Conservation (phyloP, 805 yeast genomes). For the Wickerhamiella sorbophila region DNA sequence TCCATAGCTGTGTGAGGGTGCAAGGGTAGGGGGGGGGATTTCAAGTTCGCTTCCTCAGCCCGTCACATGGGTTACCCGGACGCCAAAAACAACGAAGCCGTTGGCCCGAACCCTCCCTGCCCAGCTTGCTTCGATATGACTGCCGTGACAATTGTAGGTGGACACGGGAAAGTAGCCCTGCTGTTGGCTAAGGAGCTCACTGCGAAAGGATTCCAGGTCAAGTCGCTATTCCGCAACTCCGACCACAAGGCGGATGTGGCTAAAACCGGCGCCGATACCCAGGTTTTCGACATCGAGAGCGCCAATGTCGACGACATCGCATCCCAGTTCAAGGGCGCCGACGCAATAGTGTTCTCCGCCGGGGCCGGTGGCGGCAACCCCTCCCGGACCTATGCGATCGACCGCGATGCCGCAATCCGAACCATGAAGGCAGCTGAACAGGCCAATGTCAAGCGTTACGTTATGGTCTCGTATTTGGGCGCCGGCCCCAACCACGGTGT, state of each 20-base stretch:
- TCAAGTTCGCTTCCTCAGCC: too few species aligned
- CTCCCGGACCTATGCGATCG: slow-evolving; percentile 36
- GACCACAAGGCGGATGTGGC: slow-evolving; percentile 33
- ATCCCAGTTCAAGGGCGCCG: slow-evolving; percentile 31
- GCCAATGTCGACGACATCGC: slow-evolving; percentile 27
- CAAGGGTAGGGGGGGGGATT: too few species aligned
- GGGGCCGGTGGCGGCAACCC: slow-evolving; percentile 48
- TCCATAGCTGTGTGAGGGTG: slow-evolving; percentile 9
- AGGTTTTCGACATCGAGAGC: slow-evolving; percentile 28
- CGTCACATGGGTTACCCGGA: too few species aligned
- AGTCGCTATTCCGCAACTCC: slow-evolving; percentile 32
- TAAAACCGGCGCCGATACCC: slow-evolving; percentile 26
- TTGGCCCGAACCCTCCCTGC: too few species aligned
- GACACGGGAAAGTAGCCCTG: slow-evolving; percentile 49
- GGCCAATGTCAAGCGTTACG: slow-evolving; percentile 32
- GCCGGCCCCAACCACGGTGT: slow-evolving; percentile 35
- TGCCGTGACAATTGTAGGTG: slow-evolving; percentile 38
- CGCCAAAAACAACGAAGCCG: too few species aligned
- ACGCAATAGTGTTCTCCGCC: slow-evolving; percentile 46
- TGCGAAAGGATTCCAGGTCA: slow-evolving; percentile 23
- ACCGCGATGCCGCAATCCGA: slow-evolving; percentile 47
- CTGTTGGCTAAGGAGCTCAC: slow-evolving; percentile 27
- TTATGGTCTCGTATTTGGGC: slow-evolving; percentile 42
- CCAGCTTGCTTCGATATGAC: slow-evolving; percentile 6
- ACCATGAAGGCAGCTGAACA: slow-evolving; percentile 39